phyloP scores from a whole-genome alignment of 2,329 filamentous ascomycete genomes.

The Sclerotinia sclerotiorum region DNA sequence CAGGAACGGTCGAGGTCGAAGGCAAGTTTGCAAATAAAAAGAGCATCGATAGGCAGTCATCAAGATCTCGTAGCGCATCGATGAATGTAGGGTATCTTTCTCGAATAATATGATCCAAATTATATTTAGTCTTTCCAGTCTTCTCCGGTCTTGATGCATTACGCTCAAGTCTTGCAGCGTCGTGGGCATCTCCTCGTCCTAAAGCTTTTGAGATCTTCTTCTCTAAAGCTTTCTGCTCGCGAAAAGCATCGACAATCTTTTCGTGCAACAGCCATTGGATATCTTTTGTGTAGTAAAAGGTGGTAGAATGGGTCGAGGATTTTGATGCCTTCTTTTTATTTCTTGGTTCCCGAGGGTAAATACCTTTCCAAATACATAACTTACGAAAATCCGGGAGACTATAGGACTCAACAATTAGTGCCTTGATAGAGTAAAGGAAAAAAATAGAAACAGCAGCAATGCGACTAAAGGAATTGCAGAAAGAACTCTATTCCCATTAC shows the following conservation, averaged over 20 bases:
- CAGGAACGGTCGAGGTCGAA: slow-evolving; percentile 82
- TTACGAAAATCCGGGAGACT: slow-evolving; percentile 96
- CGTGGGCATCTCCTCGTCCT: slow-evolving; percentile 84
- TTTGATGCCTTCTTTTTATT: slow-evolving; percentile 97
- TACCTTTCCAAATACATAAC: slow-evolving; percentile 99
- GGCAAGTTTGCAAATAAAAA: slow-evolving; percentile 97
- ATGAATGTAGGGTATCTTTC: slow-evolving; percentile 97
- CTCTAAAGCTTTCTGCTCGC: slow-evolving; percentile 92
- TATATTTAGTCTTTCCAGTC: slow-evolving; percentile 85
- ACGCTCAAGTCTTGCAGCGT: slow-evolving; percentile 81
- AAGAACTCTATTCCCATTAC: neutral
- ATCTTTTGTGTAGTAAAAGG: slow-evolving; percentile 90
- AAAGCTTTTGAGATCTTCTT: slow-evolving; percentile 96
- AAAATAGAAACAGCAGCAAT: neutral
- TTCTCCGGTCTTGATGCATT: slow-evolving; percentile 88
- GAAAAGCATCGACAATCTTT: slow-evolving; percentile 89
- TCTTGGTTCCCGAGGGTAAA: slow-evolving; percentile 95
- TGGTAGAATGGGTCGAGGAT: slow-evolving; percentile 84
- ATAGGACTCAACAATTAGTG: slow-evolving; percentile 26
- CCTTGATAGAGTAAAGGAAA: neutral
- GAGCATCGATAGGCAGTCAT: slow-evolving; percentile 94
- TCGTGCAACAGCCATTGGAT: slow-evolving; percentile 98
- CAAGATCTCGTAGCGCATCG: slow-evolving; percentile 89
- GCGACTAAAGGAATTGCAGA: neutral
- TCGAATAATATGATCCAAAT: slow-evolving; percentile 93